Evolutionary conservation across 1,284 basidiomycete genomes (phyloP), one percentile per base, ranked within the genome.

Genomic region (Neolentinus lepideus): DNA sequence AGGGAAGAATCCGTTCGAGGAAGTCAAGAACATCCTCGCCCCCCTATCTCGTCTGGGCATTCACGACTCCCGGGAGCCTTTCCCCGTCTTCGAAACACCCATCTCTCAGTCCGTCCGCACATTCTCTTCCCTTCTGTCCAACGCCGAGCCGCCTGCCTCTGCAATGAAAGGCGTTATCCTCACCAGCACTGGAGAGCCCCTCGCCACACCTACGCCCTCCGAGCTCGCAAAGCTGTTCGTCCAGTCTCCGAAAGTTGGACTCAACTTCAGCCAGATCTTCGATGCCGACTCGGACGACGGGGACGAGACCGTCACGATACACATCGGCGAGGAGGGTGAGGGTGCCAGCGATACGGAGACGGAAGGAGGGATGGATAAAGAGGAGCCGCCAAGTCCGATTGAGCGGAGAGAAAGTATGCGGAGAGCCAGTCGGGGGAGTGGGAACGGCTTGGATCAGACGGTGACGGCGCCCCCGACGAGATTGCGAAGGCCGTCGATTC

Each of bases 101-200:
- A 62, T 67, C 21, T 67, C 63, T 10, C 66, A 67, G 11, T 62
- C 73, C 74, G 16, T 73, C 72, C 2, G 61, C 11, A 43, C 11
- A 22, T 19, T 19, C 29, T 4, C 29, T 22, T 25, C 52, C 8
- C 31, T 54, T 35, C 35, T 29, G 35, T 11, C 12, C 16, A 11
- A 25, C 43, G 19, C 29, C 12, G 53, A 22, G 33, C 31, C 53
- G 12, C 55, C 51, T 19, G 26, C 29, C 16, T 52, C 51, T 19
- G 88, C 89, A 0, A 92, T 92, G 90, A 88, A 88, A 65, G 89
- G 89, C 2, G 84, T 91, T 33, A 76, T 92, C 36, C 73, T 90
- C 33, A 90, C 89, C 0, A 72, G 80, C 2, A 90, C 88, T 0
- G 89, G 89, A 3, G 81, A 89, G 64, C 71, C 75, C 0, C 72